Base-by-base conservation (phyloP, 2,329 filamentous ascomycete genomes). In the Magnaporthiopsis incrustans region DNA sequence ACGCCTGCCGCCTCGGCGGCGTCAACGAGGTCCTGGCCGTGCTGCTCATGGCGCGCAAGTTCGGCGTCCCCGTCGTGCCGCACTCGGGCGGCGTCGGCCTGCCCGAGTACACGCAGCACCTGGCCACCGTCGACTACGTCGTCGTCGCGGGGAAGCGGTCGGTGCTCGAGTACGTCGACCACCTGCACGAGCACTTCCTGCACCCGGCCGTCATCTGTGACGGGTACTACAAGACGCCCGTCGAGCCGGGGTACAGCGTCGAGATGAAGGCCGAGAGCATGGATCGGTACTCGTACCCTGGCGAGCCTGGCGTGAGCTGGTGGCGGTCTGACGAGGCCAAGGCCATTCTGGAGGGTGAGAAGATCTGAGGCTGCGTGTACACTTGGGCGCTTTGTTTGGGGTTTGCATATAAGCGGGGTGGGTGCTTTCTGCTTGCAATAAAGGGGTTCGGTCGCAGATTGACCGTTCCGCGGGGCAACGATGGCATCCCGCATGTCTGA, bases 11-110 rank as follows among this genome's bases (percentile, higher is more conserved):
- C 32, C 84, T 97, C 69, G 92, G 92, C 57, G 92, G 92, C 67
- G 91, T 96, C 59, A 96, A 96, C 77, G 92, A 97, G 77, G 92
- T 94, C 32, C 82, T 97, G 30, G 92, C 92, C n/a, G 92, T 97
- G 57, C 78, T 97, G 50, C 83, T 97, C 58, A 89, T 97, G 78
- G 92, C 92, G 25, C 88, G 86, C 72, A 92, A 92, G 78, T 87
- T 87, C 73, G 82, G 82, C 63, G 84, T 96, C 3, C 92, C 92
- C 18, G 89, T 96, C 69, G 92, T 97, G 7, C 92, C 93, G 1
- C 92, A 97, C 78, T 91, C 88, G 0, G 92, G 93, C 26, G 92
- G 92, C 68, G 92, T 97, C 2, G 93, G 92, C 7, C 81, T 97
- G 67, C 92, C 92, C 53, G 93, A 97, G 77, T 97, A 97, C 79